Evolutionary conservation across 495 filamentous ascomycete species (phyloP).

Genomic region (Neurospora sp.): DNA sequence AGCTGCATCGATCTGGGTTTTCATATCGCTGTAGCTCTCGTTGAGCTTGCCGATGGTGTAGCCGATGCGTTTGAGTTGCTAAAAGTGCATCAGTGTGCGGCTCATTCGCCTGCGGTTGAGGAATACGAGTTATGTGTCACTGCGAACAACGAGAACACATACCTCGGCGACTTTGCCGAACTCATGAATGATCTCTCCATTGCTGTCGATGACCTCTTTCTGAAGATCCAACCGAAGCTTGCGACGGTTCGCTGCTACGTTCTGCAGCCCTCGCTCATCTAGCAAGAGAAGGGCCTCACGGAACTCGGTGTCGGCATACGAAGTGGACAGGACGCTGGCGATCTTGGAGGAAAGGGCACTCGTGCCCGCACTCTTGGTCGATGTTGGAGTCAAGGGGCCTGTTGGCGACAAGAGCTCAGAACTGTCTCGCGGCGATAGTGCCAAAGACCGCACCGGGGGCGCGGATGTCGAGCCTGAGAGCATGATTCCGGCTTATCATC

Average conservation of each 20-base stretch:
- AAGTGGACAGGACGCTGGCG: slow-evolving; percentile 76
- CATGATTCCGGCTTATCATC: background rate
- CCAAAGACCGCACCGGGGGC: background rate
- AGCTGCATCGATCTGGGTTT: slow-evolving; percentile 61
- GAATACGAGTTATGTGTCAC: background rate
- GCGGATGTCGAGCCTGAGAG: background rate
- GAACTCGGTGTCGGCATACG: slow-evolving; percentile 88
- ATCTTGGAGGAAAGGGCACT: slow-evolving; percentile 46
- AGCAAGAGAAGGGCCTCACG: slow-evolving; percentile 72
- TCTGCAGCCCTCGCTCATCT: slow-evolving; percentile 59
- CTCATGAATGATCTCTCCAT: slow-evolving; percentile 81
- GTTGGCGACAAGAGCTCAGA: slow-evolving; percentile 8
- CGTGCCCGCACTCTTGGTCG: slow-evolving; percentile 4
- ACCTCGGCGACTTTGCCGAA: slow-evolving; percentile 91
- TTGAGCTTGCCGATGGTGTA: slow-evolving; percentile 68
- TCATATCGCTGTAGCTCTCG: slow-evolving; percentile 72
- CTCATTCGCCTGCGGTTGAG: background rate
- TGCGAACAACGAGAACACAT: slow-evolving; percentile 8
- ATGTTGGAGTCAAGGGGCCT: slow-evolving; percentile 4
- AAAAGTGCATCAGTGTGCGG: background rate
- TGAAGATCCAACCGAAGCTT: slow-evolving; percentile 77
- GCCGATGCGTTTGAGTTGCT: slow-evolving; percentile 82
- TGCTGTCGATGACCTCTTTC: slow-evolving; percentile 86
- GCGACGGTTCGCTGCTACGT: slow-evolving; percentile 70
- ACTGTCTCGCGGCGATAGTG: slow-evolving; percentile 1